Conservation (phyloP, 768 basidiomycete species). For the Tulasnella sp. region DNA sequence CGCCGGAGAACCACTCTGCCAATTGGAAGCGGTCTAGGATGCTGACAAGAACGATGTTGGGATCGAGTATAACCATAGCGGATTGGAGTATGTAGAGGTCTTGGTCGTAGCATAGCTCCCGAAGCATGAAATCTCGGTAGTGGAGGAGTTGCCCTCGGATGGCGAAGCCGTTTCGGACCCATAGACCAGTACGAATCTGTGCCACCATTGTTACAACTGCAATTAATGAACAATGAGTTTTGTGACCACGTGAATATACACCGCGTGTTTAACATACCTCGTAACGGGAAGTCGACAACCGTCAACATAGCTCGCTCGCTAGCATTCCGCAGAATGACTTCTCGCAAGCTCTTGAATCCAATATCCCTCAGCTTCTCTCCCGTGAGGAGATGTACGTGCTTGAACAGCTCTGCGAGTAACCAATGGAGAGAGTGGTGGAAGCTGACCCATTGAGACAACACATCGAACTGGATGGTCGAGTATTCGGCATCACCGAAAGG, state of each 20-base stretch:
- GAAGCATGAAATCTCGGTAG: constrained; percentile 91
- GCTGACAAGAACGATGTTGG: constrained; percentile 69
- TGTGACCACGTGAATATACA: background rate
- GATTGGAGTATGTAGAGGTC: constrained; percentile 87
- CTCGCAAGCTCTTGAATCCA: constrained; percentile 49
- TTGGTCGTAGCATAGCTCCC: constrained; percentile 95
- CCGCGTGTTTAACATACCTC: constrained; percentile 48
- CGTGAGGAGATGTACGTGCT: constrained; percentile 63
- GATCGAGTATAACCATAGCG: constrained; percentile 63
- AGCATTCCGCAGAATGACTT: constrained; percentile 50
- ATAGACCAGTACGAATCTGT: constrained; percentile 88
- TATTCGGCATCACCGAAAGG: constrained; percentile 53
- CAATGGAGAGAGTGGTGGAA: constrained; percentile 91
- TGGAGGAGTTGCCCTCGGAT: constrained; percentile 92
- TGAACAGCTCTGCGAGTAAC: constrained; percentile 82
- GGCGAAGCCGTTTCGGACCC: constrained; percentile 96
- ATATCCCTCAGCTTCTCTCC: constrained; percentile 46
- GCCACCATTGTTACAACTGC: constrained; percentile 79
- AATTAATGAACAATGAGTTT: background rate
- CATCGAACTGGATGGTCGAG: constrained; percentile 68
- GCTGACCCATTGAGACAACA: constrained; percentile 73
- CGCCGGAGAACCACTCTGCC: constrained; percentile 67
- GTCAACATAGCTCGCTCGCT: constrained; percentile 63
- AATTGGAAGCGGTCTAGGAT: constrained; percentile 88
- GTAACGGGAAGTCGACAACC: constrained; percentile 78